Base-by-base conservation (phyloP, 148 eudicot genomes). In the Cornus controversa region DNA sequence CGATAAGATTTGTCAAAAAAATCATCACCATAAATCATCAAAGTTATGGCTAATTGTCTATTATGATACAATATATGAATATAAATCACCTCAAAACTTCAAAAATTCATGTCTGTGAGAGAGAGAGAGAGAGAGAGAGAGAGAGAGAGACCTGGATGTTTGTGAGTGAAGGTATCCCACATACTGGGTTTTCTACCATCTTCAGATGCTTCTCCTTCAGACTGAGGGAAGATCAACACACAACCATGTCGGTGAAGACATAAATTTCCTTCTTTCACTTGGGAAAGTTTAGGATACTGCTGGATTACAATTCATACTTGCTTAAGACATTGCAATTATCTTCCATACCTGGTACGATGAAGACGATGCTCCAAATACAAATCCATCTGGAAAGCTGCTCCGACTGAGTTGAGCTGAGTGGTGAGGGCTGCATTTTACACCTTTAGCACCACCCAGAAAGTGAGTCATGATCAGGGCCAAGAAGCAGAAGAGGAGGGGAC, bases 131-230 rank as follows among this genome's bases (percentile, higher is more conserved):
- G 36, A 25, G 67, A 68, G 73, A 24, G 62, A 26, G 37, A 47
- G 63, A 71, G 37, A 71, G 20, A 50, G 53, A 71, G 28, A 76
- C 88, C 88, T 29, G 83, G 77, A 60, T 73, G 74, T 26, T 67
- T 58, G 81, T 80, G 81, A 70, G 79, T 66, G 67, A 73, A 85
- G 25, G 71, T 74, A 42, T 80, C 82, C 82, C 82, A 80, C 16
- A 75, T 75, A 37, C 82, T 80, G 37, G 75, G 74, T 8, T 53
- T 63, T 29, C 78, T 69, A 15, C 82, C 82, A 63, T 75, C 78
- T 63, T 69, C 70, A 63, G 24, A 40, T 28, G 62, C 82, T 20
- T 74, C 82, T 40, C 82, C 82, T 80, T 80, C 82, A 68, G 62
- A 40, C 82, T 80, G 42, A 22, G 14, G 24, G 42, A 54, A 15